These are phyloP conservation scores for Coriaria nepalensis DNA, from an alignment of 306 rosid genomes.

Conservation along the genomic window DNA sequence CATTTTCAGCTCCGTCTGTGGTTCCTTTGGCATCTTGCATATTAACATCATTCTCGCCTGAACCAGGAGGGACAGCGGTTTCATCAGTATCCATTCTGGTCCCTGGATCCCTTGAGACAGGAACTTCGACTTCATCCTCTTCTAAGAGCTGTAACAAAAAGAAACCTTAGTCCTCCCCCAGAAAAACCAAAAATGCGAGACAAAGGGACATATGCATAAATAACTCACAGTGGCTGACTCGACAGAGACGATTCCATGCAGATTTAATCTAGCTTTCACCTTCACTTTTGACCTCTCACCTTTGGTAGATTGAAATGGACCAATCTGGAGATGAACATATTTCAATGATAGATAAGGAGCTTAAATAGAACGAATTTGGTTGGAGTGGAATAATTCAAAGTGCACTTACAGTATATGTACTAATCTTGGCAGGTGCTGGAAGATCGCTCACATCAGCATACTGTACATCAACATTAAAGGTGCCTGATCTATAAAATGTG, in stretches of 20 bases:
- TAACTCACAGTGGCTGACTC: constrained; percentile 70
- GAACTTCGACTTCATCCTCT: constrained; percentile 70
- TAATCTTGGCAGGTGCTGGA: constrained; percentile 57
- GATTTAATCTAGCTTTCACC: constrained; percentile 63
- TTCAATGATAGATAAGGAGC: not conserved
- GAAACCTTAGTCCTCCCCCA: not conserved
- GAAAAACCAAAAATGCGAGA: constrained; percentile 3
- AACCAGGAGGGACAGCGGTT: constrained; percentile 29
- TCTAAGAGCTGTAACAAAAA: constrained; percentile 50
- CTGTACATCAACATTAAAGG: constrained; percentile 62
- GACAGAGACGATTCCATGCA: constrained; percentile 68
- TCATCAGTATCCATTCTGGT: constrained; percentile 66
- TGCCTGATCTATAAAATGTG: constrained; percentile 56
- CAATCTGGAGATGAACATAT: constrained; percentile 43
- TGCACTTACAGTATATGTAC: constrained; percentile 61
- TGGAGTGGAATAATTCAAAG: too few relatives aligned
- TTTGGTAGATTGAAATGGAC: constrained; percentile 59
- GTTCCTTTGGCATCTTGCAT: constrained; percentile 62
- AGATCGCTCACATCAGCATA: constrained; percentile 46
- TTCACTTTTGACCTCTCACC: constrained; percentile 53
- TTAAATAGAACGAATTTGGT: not conserved
- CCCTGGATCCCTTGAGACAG: constrained; percentile 36
- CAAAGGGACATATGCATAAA: not conserved
- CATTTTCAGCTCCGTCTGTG: constrained; percentile 44
- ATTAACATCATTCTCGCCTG: constrained; percentile 34